Base-by-base conservation (phyloP, 73 alveolate genomes). In the Paramecium biaurelia region DNA sequence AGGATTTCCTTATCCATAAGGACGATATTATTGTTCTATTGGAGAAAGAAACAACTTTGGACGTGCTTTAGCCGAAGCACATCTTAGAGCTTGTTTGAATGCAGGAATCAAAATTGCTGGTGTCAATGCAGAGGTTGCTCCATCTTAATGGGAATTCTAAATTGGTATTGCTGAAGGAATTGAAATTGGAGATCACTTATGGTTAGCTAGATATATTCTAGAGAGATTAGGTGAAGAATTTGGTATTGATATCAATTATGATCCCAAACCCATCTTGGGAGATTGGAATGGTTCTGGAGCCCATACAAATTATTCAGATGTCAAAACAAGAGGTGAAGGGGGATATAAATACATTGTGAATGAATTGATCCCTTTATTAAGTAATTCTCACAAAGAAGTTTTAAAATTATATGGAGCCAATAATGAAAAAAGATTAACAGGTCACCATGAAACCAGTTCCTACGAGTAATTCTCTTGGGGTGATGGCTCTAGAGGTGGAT, bases 261-360 rank as follows among this genome's bases (percentile, higher is more conserved):
- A 67, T 58, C 93, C 98, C 14, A 96, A 96, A 85, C 96, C 96
- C 11, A 92, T 96, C 87, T 57, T 79, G 72, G 97, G 97, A 53
- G 95, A 95, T 76, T 94, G 96, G 97, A 97, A 96, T 79, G 99
- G 99, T 21, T 96, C 99, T n/a, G 99, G 99, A 49, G 96, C 99
- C 89, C 99, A 96, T 82, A 93, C 98, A 63, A 97, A 97, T 89
- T 97, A 92, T 84, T 95, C 98, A 0, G 96, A 97, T 35, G 56
- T 86, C n/a, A 85, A 92, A 21, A 97, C 95, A 92, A 97, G 99
- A 94, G 95, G 85, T 47, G 94, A 85, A 23, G 97, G 95, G 3
- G 98, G 98, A 20, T 42, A 92, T 68, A 96, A 94, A 1, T 89
- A 43, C 47, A 67, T 56, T 18, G 88, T 96, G 59, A 34, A 90